phyloP scores from a whole-genome alignment of 2,329 filamentous ascomycete species.

The Orbilia blumenaviensis region DNA sequence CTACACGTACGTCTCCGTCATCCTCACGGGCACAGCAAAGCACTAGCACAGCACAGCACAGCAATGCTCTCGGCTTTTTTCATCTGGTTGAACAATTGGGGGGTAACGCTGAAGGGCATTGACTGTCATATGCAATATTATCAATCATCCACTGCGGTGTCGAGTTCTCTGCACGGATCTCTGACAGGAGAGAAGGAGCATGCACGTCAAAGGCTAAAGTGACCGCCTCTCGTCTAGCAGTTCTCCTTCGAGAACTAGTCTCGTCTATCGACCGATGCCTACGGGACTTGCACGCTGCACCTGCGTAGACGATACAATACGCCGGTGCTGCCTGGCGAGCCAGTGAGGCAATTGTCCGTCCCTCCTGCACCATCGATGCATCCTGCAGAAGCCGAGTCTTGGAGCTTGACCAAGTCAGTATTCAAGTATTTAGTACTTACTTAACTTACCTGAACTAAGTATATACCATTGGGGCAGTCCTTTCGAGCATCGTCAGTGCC shows the following conservation, averaged over 20 bases:
- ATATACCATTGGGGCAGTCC: no score
- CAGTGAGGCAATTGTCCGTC: slow-evolving; percentile 11
- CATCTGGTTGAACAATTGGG: background rate
- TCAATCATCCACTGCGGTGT: slow-evolving; percentile 8
- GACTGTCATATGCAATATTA: background rate
- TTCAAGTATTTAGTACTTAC: no score
- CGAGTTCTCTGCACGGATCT: slow-evolving; percentile 50
- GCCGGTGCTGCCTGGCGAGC: slow-evolving; percentile 13
- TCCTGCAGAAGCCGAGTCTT: background rate
- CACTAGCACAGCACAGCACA: background rate
- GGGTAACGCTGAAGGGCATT: background rate
- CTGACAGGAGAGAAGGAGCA: slow-evolving; percentile 22
- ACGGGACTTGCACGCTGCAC: slow-evolving; percentile 14
- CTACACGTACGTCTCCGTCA: no score
- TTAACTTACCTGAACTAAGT: no score
- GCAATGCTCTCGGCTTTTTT: slow-evolving; percentile 1
- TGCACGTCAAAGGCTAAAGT: slow-evolving; percentile 51
- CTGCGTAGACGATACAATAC: slow-evolving; percentile 9
- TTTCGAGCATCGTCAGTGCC: background rate
- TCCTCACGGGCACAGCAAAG: no score
- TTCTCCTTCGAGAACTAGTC: slow-evolving; percentile 52
- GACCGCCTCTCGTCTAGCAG: slow-evolving; percentile 48
- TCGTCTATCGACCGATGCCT: slow-evolving; percentile 47
- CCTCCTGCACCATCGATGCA: slow-evolving; percentile 2
- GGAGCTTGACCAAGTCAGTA: no score